A percentile compares a stretch with the other conserved stretches of the same genome.
Conservation (phyloP, 768 basidiomycete species). For the Glaciozyma antarctica region DNA sequence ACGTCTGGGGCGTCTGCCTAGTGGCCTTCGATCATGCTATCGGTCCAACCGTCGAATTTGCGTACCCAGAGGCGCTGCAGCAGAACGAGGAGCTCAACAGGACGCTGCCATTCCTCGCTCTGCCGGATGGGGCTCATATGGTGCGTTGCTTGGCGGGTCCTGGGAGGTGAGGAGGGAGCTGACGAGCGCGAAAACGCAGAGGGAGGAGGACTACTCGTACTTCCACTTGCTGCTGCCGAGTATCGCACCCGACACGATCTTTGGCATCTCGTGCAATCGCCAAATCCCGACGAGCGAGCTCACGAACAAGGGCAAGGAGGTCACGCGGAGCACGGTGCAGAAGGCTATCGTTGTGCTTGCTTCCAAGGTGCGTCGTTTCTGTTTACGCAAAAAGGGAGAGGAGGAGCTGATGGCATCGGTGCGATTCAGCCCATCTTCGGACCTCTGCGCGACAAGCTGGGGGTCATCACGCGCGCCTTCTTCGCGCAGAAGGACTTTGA, state of each 20-base stretch:
- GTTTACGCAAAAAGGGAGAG: too few species aligned
- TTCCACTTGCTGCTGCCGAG: constrained; percentile 56
- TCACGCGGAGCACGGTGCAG: constrained; percentile 91
- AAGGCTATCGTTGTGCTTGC: constrained; percentile 94
- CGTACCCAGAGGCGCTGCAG: constrained; percentile 49
- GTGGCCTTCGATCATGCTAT: constrained; percentile 49
- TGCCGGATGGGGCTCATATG: constrained; percentile 94
- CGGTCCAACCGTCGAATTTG: constrained; percentile 75
- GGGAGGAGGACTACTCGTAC: constrained; percentile 83
- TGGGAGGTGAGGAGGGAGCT: not conserved
- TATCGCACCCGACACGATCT: constrained; percentile 63
- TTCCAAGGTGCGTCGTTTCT: constrained; percentile 37
- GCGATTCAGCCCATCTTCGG: constrained; percentile 70
- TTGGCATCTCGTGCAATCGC: constrained; percentile 95
- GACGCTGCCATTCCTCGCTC: constrained; percentile 84
- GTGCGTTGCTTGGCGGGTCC: constrained; percentile 45
- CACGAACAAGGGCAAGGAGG: constrained; percentile 65
- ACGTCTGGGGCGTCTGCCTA: constrained; percentile 16
- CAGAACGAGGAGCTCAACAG: constrained; percentile 64
- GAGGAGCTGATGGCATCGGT: not conserved
- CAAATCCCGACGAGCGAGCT: constrained; percentile 76
- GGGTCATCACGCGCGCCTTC: constrained; percentile 83
- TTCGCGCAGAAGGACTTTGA: constrained; percentile 89
- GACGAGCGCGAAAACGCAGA: constrained; percentile 43
- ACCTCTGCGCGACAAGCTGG: constrained; percentile 86